These are phyloP conservation scores for Paxillus involutus DNA, from an alignment of 768 basidiomycete genomes.

Conservation along the genomic window DNA sequence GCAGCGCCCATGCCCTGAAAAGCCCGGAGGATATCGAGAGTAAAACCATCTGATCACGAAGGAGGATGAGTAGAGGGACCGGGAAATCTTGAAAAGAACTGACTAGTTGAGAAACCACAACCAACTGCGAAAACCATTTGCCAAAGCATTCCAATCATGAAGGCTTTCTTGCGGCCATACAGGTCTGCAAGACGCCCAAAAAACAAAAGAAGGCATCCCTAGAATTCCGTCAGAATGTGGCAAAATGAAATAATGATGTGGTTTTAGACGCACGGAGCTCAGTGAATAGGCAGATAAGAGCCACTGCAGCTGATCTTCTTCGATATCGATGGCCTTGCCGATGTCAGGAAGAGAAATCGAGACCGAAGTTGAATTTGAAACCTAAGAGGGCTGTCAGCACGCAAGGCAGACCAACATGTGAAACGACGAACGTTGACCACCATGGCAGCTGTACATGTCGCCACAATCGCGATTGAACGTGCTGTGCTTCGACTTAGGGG, in stretches of 20 bases:
- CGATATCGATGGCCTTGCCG: constrained; percentile 46
- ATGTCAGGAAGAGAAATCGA: constrained; percentile 55
- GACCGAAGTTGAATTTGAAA: constrained; percentile 40
- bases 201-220: constrained; percentile 79
- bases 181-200: constrained; percentile 81
- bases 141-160: constrained; percentile 56
- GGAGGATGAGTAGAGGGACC: not conserved
- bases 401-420: not conserved
- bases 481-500: constrained; percentile 19
- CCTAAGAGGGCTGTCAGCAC: constrained; percentile 12
- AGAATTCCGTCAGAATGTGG: constrained; percentile 4
- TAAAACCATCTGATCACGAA: constrained; percentile 47
- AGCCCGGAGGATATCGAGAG: constrained; percentile 70
- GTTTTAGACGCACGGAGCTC: constrained; percentile 51
- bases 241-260: not conserved
- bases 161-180: constrained; percentile 71
- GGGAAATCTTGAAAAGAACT: constrained; percentile 1
- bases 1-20: constrained; percentile 81
- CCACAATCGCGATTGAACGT: constrained; percentile 31
- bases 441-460: constrained; percentile 41
- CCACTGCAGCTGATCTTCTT: constrained; percentile 62
- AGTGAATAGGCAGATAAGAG: constrained; percentile 64
- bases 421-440: constrained; percentile 32
- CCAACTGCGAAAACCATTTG: constrained; percentile 60
- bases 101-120: constrained; percentile 62